phyloP scores from a whole-genome alignment of 495 filamentous ascomycete genomes.

The Penicillium tannophilum region DNA sequence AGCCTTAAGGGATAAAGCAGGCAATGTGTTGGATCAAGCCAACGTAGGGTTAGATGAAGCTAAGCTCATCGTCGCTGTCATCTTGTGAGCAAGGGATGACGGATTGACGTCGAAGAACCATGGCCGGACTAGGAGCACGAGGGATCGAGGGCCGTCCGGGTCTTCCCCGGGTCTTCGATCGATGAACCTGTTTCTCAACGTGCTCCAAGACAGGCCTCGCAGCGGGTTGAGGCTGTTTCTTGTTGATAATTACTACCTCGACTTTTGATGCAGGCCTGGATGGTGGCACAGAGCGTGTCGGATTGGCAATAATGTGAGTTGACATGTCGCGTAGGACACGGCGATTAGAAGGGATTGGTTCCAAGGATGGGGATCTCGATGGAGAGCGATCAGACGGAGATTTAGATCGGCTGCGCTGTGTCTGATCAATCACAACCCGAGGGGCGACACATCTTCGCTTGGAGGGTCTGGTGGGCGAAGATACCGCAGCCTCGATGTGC shows the following conservation, averaged over 20 bases:
- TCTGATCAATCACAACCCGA: constrained; percentile 15
- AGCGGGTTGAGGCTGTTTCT: constrained; percentile 8
- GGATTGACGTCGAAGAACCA: constrained; percentile 6
- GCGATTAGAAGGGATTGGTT: constrained; percentile 14
- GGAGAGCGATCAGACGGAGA: constrained; percentile 1
- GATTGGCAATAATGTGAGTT: constrained; percentile 11
- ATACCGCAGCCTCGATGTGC: constrained; percentile 13
- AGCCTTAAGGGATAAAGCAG: background rate
- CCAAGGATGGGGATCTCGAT: constrained; percentile 12
- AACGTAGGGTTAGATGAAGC: constrained; percentile 36
- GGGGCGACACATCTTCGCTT: constrained; percentile 33
- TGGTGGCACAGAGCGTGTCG: background rate
- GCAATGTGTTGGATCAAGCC: background rate
- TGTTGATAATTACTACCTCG: constrained; percentile 45
- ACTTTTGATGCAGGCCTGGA: constrained; percentile 22
- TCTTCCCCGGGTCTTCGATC: constrained; percentile 23
- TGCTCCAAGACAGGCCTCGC: constrained; percentile 9
- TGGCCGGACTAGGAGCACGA: background rate
- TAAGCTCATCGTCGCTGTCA: constrained; percentile 49
- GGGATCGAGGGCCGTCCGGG: constrained; percentile 17
- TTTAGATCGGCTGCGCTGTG: constrained; percentile 1
- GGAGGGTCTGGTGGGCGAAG: constrained; percentile 19
- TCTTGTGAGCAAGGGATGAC: constrained; percentile 38
- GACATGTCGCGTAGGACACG: constrained; percentile 24
- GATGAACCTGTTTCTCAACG: constrained; percentile 24